Evolutionary conservation across 1,284 basidiomycete species (phyloP).

Genomic region (Meripilus lineatus): DNA sequence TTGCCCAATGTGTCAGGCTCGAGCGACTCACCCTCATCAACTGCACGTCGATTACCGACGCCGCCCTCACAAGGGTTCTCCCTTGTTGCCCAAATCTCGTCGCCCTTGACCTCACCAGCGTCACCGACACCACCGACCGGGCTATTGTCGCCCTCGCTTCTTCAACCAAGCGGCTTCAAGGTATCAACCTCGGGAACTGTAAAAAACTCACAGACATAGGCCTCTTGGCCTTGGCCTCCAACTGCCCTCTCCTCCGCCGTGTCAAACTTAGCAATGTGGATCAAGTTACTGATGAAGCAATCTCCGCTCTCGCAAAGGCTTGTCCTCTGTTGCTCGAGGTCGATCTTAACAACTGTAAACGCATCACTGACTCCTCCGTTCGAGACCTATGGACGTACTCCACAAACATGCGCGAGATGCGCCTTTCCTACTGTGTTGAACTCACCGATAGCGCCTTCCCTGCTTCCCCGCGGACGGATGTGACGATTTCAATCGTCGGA

Average conservation of each 20-base stretch:
- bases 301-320: constrained; percentile 73
- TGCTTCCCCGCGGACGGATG: constrained; percentile 42
- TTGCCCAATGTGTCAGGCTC: constrained; percentile 76
- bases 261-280: constrained; percentile 84
- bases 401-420: constrained; percentile 86
- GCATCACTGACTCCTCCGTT: constrained; percentile 74
- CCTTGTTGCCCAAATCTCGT: constrained; percentile 73
- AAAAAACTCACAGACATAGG: constrained; percentile 77
- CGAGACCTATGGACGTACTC: constrained; percentile 84
- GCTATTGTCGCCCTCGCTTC: constrained; percentile 70
- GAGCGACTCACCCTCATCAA: constrained; percentile 92
- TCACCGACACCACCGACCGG: constrained; percentile 63
- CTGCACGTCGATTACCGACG: constrained; percentile 70
- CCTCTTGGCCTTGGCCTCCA: constrained; percentile 69
- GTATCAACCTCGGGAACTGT: constrained; percentile 90
- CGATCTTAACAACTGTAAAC: constrained; percentile 83
- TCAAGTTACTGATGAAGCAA: constrained; percentile 74
- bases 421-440: constrained; percentile 74
- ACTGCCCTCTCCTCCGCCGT: constrained; percentile 77
- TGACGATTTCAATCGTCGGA: constrained; percentile 23
- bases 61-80: constrained; percentile 66
- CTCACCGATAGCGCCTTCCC: constrained; percentile 90
- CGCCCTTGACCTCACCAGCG: constrained; percentile 85
- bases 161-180: constrained; percentile 78
- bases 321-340: constrained; percentile 93